Conservation (phyloP, 1,284 basidiomycete genomes). For the Singerocomus inundabilis region DNA sequence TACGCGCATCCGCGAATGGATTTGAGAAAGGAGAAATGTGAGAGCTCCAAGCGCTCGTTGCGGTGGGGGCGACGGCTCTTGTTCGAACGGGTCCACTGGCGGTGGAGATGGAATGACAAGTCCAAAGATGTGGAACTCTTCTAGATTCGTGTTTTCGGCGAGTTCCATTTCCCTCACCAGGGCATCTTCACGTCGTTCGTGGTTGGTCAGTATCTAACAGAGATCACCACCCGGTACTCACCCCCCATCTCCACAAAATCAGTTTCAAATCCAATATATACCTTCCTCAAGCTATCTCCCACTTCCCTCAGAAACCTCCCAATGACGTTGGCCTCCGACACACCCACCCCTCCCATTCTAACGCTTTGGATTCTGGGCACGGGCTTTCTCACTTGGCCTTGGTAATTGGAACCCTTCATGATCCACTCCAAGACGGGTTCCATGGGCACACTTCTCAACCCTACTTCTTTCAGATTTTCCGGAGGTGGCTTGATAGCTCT, state of each 20-base stretch:
- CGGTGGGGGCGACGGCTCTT: conserved; percentile 7
- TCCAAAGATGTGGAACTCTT: conserved; percentile 34
- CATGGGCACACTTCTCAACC: conserved; percentile 23
- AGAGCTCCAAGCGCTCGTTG: conserved; percentile 21
- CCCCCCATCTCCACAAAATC: conserved; percentile 33
- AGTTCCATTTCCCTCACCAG: conserved; percentile 31
- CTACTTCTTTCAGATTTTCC: conserved; percentile 25
- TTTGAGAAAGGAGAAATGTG: conserved; percentile 28
- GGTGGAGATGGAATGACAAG: conserved; percentile 34
- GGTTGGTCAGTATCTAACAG: conserved; percentile 5
- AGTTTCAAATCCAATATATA: conserved; percentile 32
- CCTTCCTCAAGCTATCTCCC: conserved; percentile 24
- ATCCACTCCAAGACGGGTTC: conserved; percentile 32
- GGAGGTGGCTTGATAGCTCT: conserved; percentile 19
- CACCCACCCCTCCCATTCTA: conserved; percentile 30
- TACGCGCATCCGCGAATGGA: conserved; percentile 30
- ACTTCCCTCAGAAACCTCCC: conserved; percentile 26
- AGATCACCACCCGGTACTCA: conserved; percentile 16
- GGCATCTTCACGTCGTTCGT: conserved; percentile 14
- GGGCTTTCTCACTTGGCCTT: conserved; percentile 1
- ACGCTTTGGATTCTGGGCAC: conserved; percentile 22
- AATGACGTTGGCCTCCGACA: conserved; percentile 26
- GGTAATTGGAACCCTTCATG: conserved; percentile 17
- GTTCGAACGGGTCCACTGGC: conserved; percentile 22
- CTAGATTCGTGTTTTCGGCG: conserved; percentile 22